Evolutionary conservation across 345 rosid genomes (phyloP).

Genomic region (Theobroma cacao): DNA sequence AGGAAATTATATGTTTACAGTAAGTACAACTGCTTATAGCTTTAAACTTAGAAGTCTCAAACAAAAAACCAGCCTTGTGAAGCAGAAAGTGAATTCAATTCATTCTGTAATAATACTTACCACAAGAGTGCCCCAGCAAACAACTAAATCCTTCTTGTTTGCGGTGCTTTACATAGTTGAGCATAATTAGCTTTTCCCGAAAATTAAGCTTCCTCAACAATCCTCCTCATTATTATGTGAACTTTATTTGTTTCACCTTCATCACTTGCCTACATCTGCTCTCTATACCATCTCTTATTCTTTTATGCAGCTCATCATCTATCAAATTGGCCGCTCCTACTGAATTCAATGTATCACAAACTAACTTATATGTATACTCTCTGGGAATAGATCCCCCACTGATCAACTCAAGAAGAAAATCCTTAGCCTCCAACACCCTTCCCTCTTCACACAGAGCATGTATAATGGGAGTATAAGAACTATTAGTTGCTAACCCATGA

Average conservation of each 20-base stretch:
- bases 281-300: slow-evolving; percentile 47
- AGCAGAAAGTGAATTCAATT: neutral
- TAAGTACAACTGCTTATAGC: neutral
- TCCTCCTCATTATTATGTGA: slow-evolving; percentile 6
- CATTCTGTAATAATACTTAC: neutral
- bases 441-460: slow-evolving; percentile 76
- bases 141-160: neutral
- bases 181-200: neutral
- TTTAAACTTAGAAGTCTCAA: neutral
- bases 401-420: slow-evolving; percentile 67
- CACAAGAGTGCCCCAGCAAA: neutral
- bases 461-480: slow-evolving; percentile 76
- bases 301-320: slow-evolving; percentile 41
- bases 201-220: neutral
- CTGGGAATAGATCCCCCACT: slow-evolving; percentile 71
- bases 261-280: slow-evolving; percentile 51
- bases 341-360: slow-evolving; percentile 49
- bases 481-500: slow-evolving; percentile 61
- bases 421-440: slow-evolving; percentile 51
- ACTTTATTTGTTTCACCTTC: slow-evolving; percentile 56
- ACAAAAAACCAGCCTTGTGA: neutral
- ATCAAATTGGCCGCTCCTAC: slow-evolving; percentile 32
- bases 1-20: too few relatives aligned
- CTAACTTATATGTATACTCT: slow-evolving; percentile 74
- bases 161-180: slow-evolving; percentile 6